phyloP scores from a whole-genome alignment of 352 stramenopile species.

The Phytophthora rubi region DNA sequence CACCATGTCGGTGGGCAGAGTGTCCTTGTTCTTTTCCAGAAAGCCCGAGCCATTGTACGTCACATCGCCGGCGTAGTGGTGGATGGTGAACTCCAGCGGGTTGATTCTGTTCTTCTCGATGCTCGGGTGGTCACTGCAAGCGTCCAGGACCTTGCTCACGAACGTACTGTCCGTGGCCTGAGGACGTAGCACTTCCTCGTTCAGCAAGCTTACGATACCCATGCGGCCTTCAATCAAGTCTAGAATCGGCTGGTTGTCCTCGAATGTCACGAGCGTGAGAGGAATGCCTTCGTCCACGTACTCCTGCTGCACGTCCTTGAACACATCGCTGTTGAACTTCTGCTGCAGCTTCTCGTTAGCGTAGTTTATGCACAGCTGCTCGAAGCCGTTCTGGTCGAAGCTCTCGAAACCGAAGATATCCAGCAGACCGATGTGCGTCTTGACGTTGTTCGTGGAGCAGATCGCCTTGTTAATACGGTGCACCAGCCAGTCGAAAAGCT shows the following conservation, averaged over 20 bases:
- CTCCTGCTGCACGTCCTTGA: constrained; percentile 95
- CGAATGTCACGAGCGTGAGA: constrained; percentile 86
- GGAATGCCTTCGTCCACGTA: constrained; percentile 94
- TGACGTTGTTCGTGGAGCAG: constrained; percentile 75
- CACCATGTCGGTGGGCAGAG: constrained; percentile 80
- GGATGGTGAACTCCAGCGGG: constrained; percentile 80
- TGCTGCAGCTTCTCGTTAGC: constrained; percentile 92
- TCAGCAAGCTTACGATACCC: constrained; percentile 93
- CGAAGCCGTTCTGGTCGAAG: constrained; percentile 90
- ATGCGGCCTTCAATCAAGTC: constrained; percentile 90
- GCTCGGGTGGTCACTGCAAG: constrained; percentile 79
- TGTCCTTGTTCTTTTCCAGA: constrained; percentile 90
- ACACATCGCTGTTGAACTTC: constrained; percentile 93
- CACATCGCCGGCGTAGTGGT: constrained; percentile 85
- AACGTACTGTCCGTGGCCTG: constrained; percentile 86
- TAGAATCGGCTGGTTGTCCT: constrained; percentile 92
- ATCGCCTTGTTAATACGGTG: constrained; percentile 84
- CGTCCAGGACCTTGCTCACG: constrained; percentile 82
- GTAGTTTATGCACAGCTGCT: constrained; percentile 94
- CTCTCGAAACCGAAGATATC: constrained; percentile 98
- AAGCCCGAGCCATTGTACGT: constrained; percentile 82
- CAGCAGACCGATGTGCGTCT: constrained; percentile 91
- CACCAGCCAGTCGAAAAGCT: constrained; percentile 97
- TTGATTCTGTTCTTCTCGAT: constrained; percentile 89
- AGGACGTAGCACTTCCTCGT: constrained; percentile 95